These are phyloP conservation scores for Dothistroma pini DNA, from an alignment of 2,329 filamentous ascomycete genomes.

Conservation along the genomic window DNA sequence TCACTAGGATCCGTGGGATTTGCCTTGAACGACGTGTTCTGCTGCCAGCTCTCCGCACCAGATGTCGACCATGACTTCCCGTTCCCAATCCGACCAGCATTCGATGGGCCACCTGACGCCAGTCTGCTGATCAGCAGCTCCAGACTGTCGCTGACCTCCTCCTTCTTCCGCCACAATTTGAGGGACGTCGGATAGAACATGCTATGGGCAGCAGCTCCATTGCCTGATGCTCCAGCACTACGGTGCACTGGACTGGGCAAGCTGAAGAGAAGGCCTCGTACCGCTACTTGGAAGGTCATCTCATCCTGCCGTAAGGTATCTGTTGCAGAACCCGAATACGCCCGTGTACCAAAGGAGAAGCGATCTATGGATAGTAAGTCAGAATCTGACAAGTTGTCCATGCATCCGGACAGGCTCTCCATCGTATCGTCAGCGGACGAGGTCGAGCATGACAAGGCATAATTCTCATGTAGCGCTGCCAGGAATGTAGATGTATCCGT, in stretches of 20 bases:
- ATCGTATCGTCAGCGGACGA: constrained; percentile 59
- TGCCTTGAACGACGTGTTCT: constrained; percentile 11
- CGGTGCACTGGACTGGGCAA: constrained; percentile 81
- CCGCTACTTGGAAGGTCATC: constrained; percentile 86
- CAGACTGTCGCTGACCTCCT: constrained; percentile 73
- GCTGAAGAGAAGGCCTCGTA: constrained; percentile 79
- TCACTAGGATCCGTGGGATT: neutral
- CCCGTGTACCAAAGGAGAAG: constrained; percentile 57
- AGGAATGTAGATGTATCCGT: constrained; percentile 90
- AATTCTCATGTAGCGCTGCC: constrained; percentile 90
- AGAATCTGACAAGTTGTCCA: constrained; percentile 80
- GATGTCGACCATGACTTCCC: neutral
- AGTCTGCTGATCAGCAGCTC: constrained; percentile 56
- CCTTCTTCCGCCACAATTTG: constrained; percentile 76
- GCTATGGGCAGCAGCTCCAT: constrained; percentile 61
- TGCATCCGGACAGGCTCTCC: constrained; percentile 78
- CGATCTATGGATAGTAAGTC: constrained; percentile 77
- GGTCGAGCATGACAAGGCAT: constrained; percentile 73
- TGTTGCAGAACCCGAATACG: constrained; percentile 49
- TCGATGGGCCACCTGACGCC: constrained; percentile 42
- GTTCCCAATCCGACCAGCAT: constrained; percentile 38
- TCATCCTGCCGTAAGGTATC: constrained; percentile 88
- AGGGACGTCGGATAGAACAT: constrained; percentile 91
- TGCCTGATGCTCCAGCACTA: constrained; percentile 37
- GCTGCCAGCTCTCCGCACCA: constrained; percentile 27